Conservation (phyloP, 768 basidiomycete species). For the Suillus bovinus region DNA sequence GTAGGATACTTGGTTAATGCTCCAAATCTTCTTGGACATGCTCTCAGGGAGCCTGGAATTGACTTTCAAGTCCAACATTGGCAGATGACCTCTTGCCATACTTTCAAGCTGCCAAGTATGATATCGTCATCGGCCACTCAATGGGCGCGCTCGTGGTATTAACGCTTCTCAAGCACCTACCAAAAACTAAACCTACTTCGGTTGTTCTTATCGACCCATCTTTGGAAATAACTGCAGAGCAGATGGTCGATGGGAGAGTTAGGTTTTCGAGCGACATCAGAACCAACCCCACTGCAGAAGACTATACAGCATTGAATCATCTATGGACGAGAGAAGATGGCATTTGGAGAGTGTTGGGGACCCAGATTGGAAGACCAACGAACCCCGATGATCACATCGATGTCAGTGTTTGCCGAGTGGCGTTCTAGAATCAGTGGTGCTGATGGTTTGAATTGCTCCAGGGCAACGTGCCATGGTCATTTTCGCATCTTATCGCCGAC, state of each 20-base stretch:
- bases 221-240: conserved; percentile 6
- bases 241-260: conserved; percentile 2
- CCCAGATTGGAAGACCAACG: conserved; percentile 6
- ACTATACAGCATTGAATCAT: conserved; percentile 12
- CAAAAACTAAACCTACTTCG: conserved; percentile 5
- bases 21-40: conserved; percentile 27
- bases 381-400: conserved; percentile 13
- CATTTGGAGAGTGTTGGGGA: conserved; percentile 13
- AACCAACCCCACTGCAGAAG: conserved; percentile 1
- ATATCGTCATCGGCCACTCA: conserved; percentile 22
- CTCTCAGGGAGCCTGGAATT: conserved; percentile 6
- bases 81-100: conserved; percentile 3
- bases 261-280: conserved; percentile 1
- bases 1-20: conserved; percentile 26
- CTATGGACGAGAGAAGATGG: conserved; percentile 3
- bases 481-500: conserved; percentile 12
- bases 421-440: not conserved
- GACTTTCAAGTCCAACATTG: conserved; percentile 5
- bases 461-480: conserved; percentile 20
- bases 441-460: conserved; percentile 6
- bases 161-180: conserved; percentile 18
- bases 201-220: conserved; percentile 25
- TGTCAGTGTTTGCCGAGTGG: conserved; percentile 4
- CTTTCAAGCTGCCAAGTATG: conserved; percentile 1
- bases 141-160: conserved; percentile 20